Percentiles rank a stretch among this genome's conserved stretches.
phyloP scores from a whole-genome alignment of 352 stramenopile species.

The Phytophthora cajani region DNA sequence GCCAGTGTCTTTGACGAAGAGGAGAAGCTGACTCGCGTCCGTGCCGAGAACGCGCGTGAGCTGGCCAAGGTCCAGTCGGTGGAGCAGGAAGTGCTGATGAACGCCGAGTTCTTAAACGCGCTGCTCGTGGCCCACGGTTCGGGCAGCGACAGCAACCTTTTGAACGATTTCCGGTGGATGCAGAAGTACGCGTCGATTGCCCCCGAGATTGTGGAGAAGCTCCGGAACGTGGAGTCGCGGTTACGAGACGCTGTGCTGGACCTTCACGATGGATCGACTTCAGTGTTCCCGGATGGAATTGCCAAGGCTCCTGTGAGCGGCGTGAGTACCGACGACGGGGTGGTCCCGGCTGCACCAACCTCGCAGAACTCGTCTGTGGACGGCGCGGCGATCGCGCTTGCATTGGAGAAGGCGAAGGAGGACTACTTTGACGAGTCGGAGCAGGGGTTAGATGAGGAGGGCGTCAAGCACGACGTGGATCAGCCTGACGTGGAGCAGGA shows the following conservation, averaged over 20 bases:
- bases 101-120: conserved; percentile 67
- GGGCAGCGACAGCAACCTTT: conserved; percentile 25
- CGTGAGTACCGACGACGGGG: conserved; percentile 8
- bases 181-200: conserved; percentile 61
- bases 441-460: conserved; percentile 27
- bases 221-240: conserved; percentile 47
- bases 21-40: conserved; percentile 45
- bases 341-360: conserved; percentile 14
- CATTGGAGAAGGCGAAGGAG: conserved; percentile 36
- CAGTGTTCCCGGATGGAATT: conserved; percentile 18
- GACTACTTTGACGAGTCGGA: conserved; percentile 43
- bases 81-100: conserved; percentile 66
- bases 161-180: conserved; percentile 46
- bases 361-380: conserved; percentile 42
- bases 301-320: conserved; percentile 11
- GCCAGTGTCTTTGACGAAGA: conserved; percentile 54
- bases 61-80: conserved; percentile 46
- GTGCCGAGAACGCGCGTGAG: conserved; percentile 41
- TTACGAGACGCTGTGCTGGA: conserved; percentile 50
- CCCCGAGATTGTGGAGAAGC: conserved; percentile 54
- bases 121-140: conserved; percentile 44
- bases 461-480: conserved; percentile 28
- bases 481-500: conserved; percentile 43
- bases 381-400: conserved; percentile 34
- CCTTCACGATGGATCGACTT: conserved; percentile 26